phyloP scores from a whole-genome alignment of 108 stramenopile species.

The Pseudonitzschia pungens region DNA sequence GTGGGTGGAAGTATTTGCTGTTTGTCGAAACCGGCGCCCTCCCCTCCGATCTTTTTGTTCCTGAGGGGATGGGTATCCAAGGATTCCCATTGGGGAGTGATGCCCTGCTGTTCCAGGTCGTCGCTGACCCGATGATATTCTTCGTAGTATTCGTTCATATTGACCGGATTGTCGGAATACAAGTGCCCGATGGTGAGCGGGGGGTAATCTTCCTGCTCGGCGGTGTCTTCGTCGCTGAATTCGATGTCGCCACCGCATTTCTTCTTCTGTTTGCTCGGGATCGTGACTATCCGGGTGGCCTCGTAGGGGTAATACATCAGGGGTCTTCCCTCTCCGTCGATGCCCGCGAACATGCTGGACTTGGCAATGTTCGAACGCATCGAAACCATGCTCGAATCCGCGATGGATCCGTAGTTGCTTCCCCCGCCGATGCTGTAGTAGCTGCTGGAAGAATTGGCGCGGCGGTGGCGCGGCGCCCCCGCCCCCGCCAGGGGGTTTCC shows the following conservation, averaged over 20 bases:
- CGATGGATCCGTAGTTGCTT: background rate
- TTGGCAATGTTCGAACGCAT: constrained; percentile 58
- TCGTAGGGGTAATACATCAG: constrained; percentile 67
- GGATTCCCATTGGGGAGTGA: constrained; percentile 38
- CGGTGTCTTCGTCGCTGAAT: constrained; percentile 18
- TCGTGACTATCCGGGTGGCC: constrained; percentile 58
- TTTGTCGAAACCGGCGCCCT: constrained; percentile 21
- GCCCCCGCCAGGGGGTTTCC: constrained; percentile 12
- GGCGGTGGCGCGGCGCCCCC: constrained; percentile 22
- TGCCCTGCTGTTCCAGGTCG: constrained; percentile 21
- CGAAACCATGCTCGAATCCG: constrained; percentile 11
- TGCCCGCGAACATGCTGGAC: constrained; percentile 54
- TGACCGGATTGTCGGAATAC: constrained; percentile 28
- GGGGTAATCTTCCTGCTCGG: constrained; percentile 13
- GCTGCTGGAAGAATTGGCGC: constrained; percentile 13
- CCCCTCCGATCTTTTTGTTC: background rate
- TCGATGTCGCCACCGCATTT: too few relatives aligned
- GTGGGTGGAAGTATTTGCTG: constrained; percentile 40
- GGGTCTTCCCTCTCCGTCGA: constrained; percentile 53
- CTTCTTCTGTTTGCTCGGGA: constrained; percentile 38
- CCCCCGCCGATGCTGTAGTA: constrained; percentile 16
- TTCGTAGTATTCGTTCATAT: constrained; percentile 34
- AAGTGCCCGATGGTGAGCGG: constrained; percentile 22
- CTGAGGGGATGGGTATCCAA: constrained; percentile 20
- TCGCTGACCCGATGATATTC: constrained; percentile 29